Base-by-base conservation (phyloP, 176 grass and related monocot species). In the Triticum turgidum region DNA sequence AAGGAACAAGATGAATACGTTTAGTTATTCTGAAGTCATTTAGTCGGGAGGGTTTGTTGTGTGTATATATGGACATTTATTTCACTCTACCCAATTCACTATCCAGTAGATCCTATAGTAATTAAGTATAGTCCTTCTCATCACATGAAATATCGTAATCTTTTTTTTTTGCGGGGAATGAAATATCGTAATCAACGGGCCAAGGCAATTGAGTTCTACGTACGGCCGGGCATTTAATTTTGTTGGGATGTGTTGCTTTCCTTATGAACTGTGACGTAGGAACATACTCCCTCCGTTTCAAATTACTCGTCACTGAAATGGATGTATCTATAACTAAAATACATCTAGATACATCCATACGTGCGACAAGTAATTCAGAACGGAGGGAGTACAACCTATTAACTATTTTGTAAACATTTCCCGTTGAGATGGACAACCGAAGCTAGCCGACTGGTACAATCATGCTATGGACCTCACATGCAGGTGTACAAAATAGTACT, bases 121-220 rank as follows among this genome's bases (percentile, higher is more conserved):
- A 27, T 65, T 65, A 65, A 14, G 25, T 30, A 7, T 7, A 30
- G 5, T 35, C 51, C 7, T 65, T 14, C 21, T 74, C 15, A 5
- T 49, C 67, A n/a, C 79, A 82, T 72, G 29, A 64, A 81, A 87
- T 80, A 73, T n/a, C 44, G 22, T 64, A 73, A 47, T 35, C 29
- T 30, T 2, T 30, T 30, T 30, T 30, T 30, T 30, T 30, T 30
- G 29, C 29, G 29, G 29, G 29, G 29, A 30, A 30, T 71, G 29
- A 63, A 73, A 87, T 80, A 73, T 22, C 45, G 62, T 65, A 74
- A 49, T 71, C 25, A 2, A 52, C 25, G 15, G 74, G 49, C 37
- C n/a, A 65, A 64, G 65, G 38, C 51, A 25, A 35, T 5, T 30
- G 3, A 3, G 14, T 74, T 13, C 58, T 37, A 74, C 3, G 52